Evolutionary conservation across 345 rosid species (phyloP).

Genomic region (Eucalyptus curtisii): DNA sequence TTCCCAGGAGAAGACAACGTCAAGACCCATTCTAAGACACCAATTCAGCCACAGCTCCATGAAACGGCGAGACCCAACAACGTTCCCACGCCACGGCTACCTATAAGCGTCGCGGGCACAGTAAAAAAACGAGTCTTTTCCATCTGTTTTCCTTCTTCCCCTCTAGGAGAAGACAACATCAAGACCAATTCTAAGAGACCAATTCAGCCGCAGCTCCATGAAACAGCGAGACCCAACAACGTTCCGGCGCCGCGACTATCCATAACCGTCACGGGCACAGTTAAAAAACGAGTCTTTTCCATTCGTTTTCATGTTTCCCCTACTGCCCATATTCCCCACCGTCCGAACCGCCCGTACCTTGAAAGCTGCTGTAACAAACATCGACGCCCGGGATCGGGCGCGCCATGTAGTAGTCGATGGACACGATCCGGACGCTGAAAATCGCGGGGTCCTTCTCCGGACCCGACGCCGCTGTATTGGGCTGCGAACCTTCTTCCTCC

Average conservation of each 20-base stretch:
- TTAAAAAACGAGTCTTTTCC: background rate
- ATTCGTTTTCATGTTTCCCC: background rate
- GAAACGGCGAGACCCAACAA: rapidly evolving
- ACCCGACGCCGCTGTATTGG: background rate
- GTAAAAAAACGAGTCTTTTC: background rate
- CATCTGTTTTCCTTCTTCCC: background rate
- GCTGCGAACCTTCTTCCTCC: constrained; percentile 38
- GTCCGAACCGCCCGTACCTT: constrained; percentile 23
- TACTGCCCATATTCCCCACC: background rate
- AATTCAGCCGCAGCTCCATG: background rate
- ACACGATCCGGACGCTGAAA: constrained; percentile 75
- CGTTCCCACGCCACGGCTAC: background rate
- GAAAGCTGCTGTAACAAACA: constrained; percentile 72
- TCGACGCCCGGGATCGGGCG: constrained; percentile 67
- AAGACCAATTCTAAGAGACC: background rate
- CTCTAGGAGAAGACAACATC: background rate
- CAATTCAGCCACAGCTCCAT: too few species aligned
- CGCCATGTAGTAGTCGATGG: constrained; percentile 81
- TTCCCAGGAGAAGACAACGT: too few species aligned
- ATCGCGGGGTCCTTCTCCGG: constrained; percentile 6
- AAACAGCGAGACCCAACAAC: background rate
- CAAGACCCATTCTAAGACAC: too few species aligned
- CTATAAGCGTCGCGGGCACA: background rate
- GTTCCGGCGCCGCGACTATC: rapidly evolving
- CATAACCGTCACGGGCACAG: background rate